Percentiles rank a stretch among this genome's conserved stretches.
These are phyloP conservation scores for Tylopilus cervinicoccineus DNA, from an alignment of 768 basidiomycete genomes.

Conservation along the genomic window DNA sequence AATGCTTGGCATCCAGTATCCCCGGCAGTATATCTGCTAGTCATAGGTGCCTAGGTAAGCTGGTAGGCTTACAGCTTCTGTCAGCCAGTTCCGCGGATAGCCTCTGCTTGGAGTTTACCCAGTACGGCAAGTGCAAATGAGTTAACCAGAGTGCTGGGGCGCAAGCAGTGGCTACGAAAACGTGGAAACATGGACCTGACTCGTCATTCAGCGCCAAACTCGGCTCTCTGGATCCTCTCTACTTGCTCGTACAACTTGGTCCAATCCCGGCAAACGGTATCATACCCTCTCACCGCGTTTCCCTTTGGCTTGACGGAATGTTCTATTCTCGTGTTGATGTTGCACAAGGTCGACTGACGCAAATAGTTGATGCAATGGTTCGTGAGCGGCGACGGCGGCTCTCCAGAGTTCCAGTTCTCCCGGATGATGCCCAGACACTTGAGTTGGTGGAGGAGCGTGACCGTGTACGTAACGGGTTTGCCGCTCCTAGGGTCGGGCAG, in stretches of 20 bases:
- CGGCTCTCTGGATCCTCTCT: conserved; percentile 6
- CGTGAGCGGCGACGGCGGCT: conserved; percentile 7
- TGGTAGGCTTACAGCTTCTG: too few species aligned
- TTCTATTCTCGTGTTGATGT: conserved; percentile 11
- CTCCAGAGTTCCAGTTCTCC: conserved; percentile 1
- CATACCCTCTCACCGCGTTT: conserved; percentile 8
- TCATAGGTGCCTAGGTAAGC: too few species aligned
- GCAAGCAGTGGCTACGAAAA: too few species aligned
- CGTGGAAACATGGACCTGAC: too few species aligned
- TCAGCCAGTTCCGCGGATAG: too few species aligned
- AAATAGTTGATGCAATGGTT: conserved; percentile 10
- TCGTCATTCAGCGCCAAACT: not conserved
- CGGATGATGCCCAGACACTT: conserved; percentile 12
- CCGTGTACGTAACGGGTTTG: conserved; percentile 11
- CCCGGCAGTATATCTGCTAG: too few species aligned
- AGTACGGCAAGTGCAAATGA: too few species aligned
- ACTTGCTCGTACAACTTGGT: conserved; percentile 11
- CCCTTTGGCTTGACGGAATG: conserved; percentile 10
- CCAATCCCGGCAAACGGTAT: conserved; percentile 12
- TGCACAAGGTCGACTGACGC: conserved; percentile 12
- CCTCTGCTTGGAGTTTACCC: too few species aligned
- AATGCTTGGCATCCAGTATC: too few species aligned
- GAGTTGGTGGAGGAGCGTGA: conserved; percentile 12
- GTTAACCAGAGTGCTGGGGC: too few species aligned
- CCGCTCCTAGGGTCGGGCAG: conserved; percentile 8